A percentile compares a stretch with the other conserved stretches of the same genome.
Conservation (phyloP, 768 basidiomycete species). For the Hemileccinum impolitum region DNA sequence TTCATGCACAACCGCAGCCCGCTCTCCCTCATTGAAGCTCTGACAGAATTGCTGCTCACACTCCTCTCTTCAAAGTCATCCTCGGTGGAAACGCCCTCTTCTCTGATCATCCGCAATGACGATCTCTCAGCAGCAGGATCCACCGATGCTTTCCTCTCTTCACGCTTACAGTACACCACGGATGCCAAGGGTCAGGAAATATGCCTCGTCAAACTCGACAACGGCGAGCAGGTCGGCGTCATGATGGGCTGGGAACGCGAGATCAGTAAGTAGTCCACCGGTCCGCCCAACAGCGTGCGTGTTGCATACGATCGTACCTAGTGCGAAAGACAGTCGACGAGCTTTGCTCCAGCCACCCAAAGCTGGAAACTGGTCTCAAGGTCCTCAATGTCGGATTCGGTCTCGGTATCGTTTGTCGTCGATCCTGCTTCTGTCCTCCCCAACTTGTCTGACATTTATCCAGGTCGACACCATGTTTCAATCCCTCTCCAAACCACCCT, state of each 20-base stretch:
- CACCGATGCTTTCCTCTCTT: conserved; percentile 65
- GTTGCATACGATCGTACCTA: conserved; percentile 30
- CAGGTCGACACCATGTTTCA: conserved; percentile 88
- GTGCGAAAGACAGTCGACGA: conserved; percentile 75
- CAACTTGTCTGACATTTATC: conserved; percentile 3
- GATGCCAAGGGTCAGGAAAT: conserved; percentile 81
- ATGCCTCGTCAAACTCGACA: conserved; percentile 62
- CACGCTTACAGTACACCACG: conserved; percentile 60
- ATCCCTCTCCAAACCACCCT: conserved; percentile 51
- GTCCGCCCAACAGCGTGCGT: neutral
- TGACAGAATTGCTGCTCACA: conserved; percentile 66
- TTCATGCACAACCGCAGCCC: conserved; percentile 12
- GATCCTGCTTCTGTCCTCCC: neutral
- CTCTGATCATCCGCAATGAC: conserved; percentile 43
- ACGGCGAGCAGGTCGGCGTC: conserved; percentile 81
- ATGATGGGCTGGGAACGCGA: conserved; percentile 99
- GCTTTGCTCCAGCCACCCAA: conserved; percentile 55
- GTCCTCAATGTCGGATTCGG: conserved; percentile 94
- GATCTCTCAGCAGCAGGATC: conserved; percentile 62
- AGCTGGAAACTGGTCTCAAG: conserved; percentile 45
- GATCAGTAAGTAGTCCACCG: conserved; percentile 54
- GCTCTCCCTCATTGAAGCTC: conserved; percentile 5
- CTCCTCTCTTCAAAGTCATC: conserved; percentile 50
- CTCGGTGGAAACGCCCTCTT: conserved; percentile 21
- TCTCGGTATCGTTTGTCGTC: conserved; percentile 78